A percentile compares a stretch with the other conserved stretches of the same genome.
Conservation (phyloP, 331 rosid genomes). For the Saraca asoca region DNA sequence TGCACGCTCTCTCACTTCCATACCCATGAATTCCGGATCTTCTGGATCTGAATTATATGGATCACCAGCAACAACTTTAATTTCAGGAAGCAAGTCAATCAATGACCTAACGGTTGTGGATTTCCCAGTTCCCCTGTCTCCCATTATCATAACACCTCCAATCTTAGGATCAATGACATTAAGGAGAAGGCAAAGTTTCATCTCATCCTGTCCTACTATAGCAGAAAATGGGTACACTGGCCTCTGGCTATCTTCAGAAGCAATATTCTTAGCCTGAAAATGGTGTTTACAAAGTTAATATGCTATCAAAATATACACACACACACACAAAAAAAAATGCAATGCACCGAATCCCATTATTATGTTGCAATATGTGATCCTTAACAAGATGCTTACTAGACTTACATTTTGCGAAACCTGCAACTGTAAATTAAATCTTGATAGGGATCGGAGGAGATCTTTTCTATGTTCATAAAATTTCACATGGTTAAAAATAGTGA, state of each 20-base stretch:
- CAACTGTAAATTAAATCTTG: too few species aligned
- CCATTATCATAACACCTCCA: slow-evolving; percentile 99
- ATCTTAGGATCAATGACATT: slow-evolving; percentile 96
- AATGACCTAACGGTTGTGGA: slow-evolving; percentile 89
- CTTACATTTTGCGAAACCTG: too few species aligned
- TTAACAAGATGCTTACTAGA: too few species aligned
- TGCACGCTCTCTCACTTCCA: slow-evolving; percentile 72
- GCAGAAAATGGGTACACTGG: slow-evolving; percentile 96
- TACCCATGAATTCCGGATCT: slow-evolving; percentile 90
- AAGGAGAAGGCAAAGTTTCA: slow-evolving; percentile 89
- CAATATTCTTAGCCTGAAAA: slow-evolving; percentile 57
- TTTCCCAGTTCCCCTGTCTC: slow-evolving; percentile 94
- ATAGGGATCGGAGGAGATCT: too few species aligned
- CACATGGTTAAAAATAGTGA: too few species aligned
- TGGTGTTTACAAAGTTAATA: slow-evolving; percentile 22
- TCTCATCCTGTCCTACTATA: slow-evolving; percentile 97
- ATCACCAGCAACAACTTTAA: slow-evolving; percentile 75
- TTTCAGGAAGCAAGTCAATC: slow-evolving; percentile 91
- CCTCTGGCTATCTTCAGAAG: slow-evolving; percentile 60
- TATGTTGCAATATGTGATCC: too few species aligned
- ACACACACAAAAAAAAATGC: not conserved
- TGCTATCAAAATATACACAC: not conserved
- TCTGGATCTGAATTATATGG: slow-evolving; percentile 93
- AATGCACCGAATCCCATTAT: not conserved
- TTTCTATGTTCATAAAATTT: too few species aligned